Conservation (phyloP, 345 rosid genomes). For the Eucalyptus tenuipes region DNA sequence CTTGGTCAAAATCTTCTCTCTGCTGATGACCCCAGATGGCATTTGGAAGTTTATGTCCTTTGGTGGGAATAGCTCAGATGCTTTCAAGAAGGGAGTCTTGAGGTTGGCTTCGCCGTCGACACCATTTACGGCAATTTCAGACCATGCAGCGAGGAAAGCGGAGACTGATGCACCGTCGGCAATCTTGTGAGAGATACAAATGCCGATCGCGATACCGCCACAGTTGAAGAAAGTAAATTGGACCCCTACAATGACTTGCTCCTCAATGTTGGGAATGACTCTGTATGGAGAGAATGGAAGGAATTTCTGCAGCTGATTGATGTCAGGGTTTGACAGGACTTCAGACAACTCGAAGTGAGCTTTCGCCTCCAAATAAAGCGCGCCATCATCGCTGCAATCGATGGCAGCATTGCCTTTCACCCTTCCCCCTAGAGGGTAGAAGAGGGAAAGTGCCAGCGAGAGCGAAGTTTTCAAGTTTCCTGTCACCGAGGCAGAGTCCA, state of each 20-base stretch:
- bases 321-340: background rate
- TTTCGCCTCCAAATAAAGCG: background rate
- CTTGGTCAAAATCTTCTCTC: background rate
- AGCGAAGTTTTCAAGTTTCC: background rate
- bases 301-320: background rate
- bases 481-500: background rate
- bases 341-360: background rate
- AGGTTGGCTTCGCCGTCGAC: background rate
- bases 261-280: background rate
- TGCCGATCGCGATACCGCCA: background rate
- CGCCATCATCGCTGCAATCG: background rate
- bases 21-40: background rate
- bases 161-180: background rate
- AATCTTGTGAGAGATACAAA: background rate
- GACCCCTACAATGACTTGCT: background rate
- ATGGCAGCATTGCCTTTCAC: background rate
- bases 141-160: background rate
- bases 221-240: background rate
- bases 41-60: background rate
- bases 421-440: slow-evolving; percentile 1
- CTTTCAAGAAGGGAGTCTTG: background rate
- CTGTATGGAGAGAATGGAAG: background rate
- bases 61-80: background rate
- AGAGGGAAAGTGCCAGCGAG: background rate
- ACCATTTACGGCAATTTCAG: background rate